Evolutionary conservation across 2,329 filamentous ascomycete species (phyloP).

Genomic region (Aureobasidium sp.): DNA sequence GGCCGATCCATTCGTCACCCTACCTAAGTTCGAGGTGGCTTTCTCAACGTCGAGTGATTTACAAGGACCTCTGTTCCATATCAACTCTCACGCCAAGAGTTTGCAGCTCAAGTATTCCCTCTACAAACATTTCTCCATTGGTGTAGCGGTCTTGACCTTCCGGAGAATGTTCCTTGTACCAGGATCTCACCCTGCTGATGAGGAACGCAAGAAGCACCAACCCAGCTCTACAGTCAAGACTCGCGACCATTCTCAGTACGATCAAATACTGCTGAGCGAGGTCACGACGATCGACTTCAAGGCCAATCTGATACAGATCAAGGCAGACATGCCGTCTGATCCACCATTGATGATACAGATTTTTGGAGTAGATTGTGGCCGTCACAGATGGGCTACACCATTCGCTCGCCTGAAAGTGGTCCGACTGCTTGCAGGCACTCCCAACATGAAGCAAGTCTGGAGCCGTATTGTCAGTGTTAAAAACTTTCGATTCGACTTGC

Average conservation of each 20-base stretch:
- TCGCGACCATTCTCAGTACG: background rate
- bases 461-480: constrained; percentile 80
- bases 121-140: constrained; percentile 84
- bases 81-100: constrained; percentile 74
- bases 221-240: constrained; percentile 8
- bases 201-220: constrained; percentile 13
- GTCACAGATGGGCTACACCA: constrained; percentile 80
- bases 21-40: constrained; percentile 82
- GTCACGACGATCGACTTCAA: constrained; percentile 77
- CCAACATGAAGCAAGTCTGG: constrained; percentile 77
- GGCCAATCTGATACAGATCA: constrained; percentile 74
- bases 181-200: background rate
- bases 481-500: constrained; percentile 69
- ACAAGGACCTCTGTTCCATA: constrained; percentile 79
- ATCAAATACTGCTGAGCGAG: constrained; percentile 42
- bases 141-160: constrained; percentile 57
- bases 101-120: constrained; percentile 84
- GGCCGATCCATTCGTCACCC: constrained; percentile 72
- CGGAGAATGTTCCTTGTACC: constrained; percentile 11
- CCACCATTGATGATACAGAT: constrained; percentile 89
- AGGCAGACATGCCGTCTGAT: constrained; percentile 79
- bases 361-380: constrained; percentile 72
- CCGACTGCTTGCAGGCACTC: constrained; percentile 81
- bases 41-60: constrained; percentile 79
- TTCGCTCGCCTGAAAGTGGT: constrained; percentile 71